Evolutionary conservation across 345 rosid genomes (phyloP).

Genomic region (Geranium brycei): DNA sequence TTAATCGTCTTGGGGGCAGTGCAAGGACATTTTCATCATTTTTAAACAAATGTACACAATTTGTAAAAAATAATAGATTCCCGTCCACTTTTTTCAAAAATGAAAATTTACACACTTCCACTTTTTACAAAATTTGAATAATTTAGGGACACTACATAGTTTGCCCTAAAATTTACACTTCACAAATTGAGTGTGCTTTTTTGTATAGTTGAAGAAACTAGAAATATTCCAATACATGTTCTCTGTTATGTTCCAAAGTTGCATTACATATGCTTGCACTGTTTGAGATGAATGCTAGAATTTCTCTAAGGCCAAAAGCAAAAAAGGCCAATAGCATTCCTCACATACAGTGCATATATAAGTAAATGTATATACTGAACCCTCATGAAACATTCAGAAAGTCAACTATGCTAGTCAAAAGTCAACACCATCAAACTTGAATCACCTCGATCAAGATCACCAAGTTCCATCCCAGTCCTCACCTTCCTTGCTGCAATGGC

Average conservation of each 20-base stretch:
- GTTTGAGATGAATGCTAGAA: not conserved
- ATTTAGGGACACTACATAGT: too few species aligned
- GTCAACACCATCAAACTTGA: not conserved
- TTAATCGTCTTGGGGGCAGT: too few species aligned
- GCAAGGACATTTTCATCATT: too few species aligned
- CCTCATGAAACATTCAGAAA: not conserved
- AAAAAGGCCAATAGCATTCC: not conserved
- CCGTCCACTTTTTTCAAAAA: too few species aligned
- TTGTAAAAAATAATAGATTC: too few species aligned
- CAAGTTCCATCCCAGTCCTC: too few species aligned
- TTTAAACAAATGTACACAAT: too few species aligned
- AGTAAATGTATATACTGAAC: not conserved
- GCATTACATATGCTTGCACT: not conserved
- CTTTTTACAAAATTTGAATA: too few species aligned
- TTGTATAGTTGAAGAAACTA: too few species aligned
- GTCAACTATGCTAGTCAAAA: not conserved
- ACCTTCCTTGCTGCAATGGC: slow-evolving; percentile 1
- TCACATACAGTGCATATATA: not conserved
- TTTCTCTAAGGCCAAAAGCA: not conserved
- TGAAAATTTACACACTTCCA: too few species aligned
- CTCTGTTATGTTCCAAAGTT: not conserved
- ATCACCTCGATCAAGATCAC: not conserved
- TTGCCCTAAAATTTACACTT: too few species aligned
- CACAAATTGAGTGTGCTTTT: too few species aligned
- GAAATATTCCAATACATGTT: not conserved